phyloP scores from a whole-genome alignment of 306 rosid species.

The Sicyos baderoa region DNA sequence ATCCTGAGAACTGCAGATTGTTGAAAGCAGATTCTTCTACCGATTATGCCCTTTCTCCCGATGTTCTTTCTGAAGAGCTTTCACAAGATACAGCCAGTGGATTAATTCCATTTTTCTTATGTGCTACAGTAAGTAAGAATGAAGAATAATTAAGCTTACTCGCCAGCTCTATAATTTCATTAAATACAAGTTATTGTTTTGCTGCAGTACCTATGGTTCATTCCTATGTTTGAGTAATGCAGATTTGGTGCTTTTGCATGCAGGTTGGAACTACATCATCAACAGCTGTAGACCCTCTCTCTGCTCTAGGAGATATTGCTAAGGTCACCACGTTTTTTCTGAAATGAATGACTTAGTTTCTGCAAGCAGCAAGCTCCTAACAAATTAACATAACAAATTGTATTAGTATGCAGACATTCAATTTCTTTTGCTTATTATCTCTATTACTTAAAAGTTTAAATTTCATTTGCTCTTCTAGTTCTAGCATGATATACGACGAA shows the following conservation, averaged over 20 bases:
- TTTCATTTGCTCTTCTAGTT: not conserved
- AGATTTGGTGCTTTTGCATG: conserved; percentile 14
- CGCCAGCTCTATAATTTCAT: conserved; percentile 5
- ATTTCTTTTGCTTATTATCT: too few species aligned
- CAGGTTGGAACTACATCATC: conserved; percentile 97
- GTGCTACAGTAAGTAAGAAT: conserved; percentile 81
- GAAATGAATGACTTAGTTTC: not conserved
- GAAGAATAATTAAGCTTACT: not conserved
- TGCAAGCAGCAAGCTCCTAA: not conserved
- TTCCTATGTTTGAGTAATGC: not conserved
- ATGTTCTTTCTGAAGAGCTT: conserved; percentile 54
- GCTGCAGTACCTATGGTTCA: not conserved
- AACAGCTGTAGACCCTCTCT: conserved; percentile 82
- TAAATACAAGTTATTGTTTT: not conserved
- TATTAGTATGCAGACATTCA: not conserved
- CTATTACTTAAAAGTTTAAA: not conserved
- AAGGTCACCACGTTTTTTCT: conserved; percentile 43
- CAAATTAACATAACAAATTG: not conserved
- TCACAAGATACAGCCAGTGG: conserved; percentile 53
- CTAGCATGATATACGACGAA: not conserved
- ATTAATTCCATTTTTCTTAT: conserved; percentile 78
- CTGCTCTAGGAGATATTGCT: conserved; percentile 49
- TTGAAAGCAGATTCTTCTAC: conserved; percentile 63
- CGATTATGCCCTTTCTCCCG: conserved; percentile 64
- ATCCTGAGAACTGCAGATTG: conserved; percentile 72